Conservation (phyloP, 148 eudicot species). For the Oxyria digyna region DNA sequence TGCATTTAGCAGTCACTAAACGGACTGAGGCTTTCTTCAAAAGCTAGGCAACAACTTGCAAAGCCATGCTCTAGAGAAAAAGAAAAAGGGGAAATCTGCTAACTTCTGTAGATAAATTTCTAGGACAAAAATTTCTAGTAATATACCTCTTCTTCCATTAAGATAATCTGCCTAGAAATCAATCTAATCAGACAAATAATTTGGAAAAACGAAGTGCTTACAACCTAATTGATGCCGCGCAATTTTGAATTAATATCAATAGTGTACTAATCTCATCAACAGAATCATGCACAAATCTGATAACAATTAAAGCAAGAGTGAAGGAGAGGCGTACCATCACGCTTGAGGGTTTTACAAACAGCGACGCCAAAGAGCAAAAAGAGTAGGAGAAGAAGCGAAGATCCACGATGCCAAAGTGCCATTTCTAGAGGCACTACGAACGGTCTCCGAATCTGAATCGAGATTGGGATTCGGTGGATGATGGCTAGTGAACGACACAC, state of each 20-base stretch:
- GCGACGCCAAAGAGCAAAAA: conserved; percentile 23
- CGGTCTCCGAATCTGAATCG: background rate
- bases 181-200: background rate
- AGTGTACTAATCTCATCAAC: background rate
- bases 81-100: background rate
- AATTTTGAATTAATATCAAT: background rate
- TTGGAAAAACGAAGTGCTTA: background rate
- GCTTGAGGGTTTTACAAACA: conserved; percentile 45
- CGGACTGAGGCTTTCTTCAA: background rate
- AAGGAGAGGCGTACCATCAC: conserved; percentile 30
- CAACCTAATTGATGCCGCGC: background rate
- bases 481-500: background rate
- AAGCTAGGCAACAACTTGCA: background rate
- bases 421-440: conserved; percentile 10
- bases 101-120: background rate
- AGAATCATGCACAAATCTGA: background rate
- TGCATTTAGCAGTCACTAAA: background rate
- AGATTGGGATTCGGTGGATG: background rate
- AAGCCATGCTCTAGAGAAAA: background rate
- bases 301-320: background rate
- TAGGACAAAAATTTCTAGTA: background rate
- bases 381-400: conserved; percentile 18
- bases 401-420: conserved; percentile 18
- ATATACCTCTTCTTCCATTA: background rate
- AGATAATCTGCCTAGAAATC: background rate